Conservation (phyloP, 805 yeast genomes). For the Clavispora asparagi region DNA sequence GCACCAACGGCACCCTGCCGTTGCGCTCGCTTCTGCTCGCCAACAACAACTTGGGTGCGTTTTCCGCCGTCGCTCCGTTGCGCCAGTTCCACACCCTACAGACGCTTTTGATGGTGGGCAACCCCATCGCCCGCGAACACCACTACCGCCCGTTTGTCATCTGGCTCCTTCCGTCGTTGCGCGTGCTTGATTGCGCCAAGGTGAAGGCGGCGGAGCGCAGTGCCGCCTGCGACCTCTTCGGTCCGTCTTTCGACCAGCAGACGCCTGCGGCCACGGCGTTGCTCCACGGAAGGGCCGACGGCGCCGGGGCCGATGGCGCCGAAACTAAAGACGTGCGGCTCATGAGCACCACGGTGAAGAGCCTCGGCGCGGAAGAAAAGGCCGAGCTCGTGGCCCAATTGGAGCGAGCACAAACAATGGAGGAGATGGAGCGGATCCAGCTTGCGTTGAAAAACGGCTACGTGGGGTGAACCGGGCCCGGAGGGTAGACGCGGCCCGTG, state of each 20-base stretch:
- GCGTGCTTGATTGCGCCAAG: slow-evolving; percentile 62
- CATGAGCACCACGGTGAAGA: slow-evolving; percentile 33
- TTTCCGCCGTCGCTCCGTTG: slow-evolving; percentile 30
- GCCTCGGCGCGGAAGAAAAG: slow-evolving; percentile 52
- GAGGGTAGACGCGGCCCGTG: too few relatives aligned
- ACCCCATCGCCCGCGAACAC: slow-evolving; percentile 46
- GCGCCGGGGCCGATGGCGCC: too few relatives aligned
- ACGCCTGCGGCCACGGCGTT: slow-evolving; percentile 25
- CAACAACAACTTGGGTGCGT: slow-evolving; percentile 44
- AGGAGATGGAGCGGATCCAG: slow-evolving; percentile 72
- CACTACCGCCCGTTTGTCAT: slow-evolving; percentile 59
- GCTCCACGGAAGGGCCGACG: slow-evolving; percentile 5
- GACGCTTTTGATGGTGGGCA: slow-evolving; percentile 50
- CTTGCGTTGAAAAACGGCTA: slow-evolving; percentile 9
- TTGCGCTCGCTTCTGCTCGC: slow-evolving; percentile 49
- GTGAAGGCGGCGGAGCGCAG: slow-evolving; percentile 53
- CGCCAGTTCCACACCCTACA: slow-evolving; percentile 3
- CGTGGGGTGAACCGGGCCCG: too few relatives aligned
- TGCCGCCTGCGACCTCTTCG: slow-evolving; percentile 41
- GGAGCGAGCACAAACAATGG: slow-evolving; percentile 59
- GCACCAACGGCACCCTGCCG: slow-evolving; percentile 23
- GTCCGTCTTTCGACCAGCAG: slow-evolving; percentile 17
- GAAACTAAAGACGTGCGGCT: slow-evolving; percentile 24
- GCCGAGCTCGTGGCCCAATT: slow-evolving; percentile 48
- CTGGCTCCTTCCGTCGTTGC: slow-evolving; percentile 58